Base-by-base conservation (phyloP, 371 early-diverging fungal species). In the Zychaea mexicana region DNA sequence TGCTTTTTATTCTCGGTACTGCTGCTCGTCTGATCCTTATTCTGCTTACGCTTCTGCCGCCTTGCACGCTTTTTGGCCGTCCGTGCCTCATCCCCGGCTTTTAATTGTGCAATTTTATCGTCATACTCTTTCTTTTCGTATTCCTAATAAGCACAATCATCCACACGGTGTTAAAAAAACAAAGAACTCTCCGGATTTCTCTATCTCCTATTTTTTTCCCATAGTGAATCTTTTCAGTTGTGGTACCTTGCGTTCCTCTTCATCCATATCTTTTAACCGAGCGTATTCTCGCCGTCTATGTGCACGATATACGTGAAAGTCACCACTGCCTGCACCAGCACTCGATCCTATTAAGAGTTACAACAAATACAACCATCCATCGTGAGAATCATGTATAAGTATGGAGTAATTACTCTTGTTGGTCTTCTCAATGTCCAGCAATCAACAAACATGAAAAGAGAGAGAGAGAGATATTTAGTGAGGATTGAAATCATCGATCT, bases 291-390 rank as follows among this genome's bases (percentile, higher is more conserved):
- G 87, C 64, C 98, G 81, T 58, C 98, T 82, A 56, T 91, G 84
- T 13, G 94, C 92, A 66, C 96, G 78, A 72, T 97, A 97, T 0
- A 95, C 94, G 74, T 96, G 96, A 64, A 97, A 97, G 68, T 97
- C 98, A 45, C 96, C 97, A 84, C 94, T 93, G 19, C 98, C 96
- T 0, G 97, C 98, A 52, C 97, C 97, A 2, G 98, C 96, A 74
- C 95, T 94, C 17, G 96, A 97, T 28, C 96, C 95, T 73, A 56
- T n/a, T n/a, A 17, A 46, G 7, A 49, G 9, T 17, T 24, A 22
- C 21, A 49, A 49, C n/a, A 49, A 22, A 49, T 24, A 49, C 15
- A 27, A 49, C 33, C 7, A 38, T 24, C 8, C n/a, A 15, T 15
- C 38, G 38, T 15, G 7, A 15, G 9, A 36, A 36, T 7, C 38